These are phyloP conservation scores for Fraxinus greggii DNA, from an alignment of 305 asterid species.

Conservation along the genomic window DNA sequence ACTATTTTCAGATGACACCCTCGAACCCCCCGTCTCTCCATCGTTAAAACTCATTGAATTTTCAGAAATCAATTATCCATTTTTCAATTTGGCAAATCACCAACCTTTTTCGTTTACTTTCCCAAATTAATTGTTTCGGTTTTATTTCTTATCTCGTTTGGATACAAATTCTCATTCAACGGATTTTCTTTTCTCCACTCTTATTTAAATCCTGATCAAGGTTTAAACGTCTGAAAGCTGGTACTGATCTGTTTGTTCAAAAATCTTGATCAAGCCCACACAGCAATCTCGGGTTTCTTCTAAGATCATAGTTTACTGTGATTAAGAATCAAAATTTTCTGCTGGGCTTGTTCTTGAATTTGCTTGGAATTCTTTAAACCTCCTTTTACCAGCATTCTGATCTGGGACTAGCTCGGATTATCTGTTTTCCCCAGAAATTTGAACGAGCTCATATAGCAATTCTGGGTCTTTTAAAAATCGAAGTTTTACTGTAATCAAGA, in stretches of 20 bases:
- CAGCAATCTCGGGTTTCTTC: not conserved
- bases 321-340: not conserved
- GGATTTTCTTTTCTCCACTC: not conserved
- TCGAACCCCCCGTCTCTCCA: slow-evolving; percentile 3
- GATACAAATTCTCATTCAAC: not conserved
- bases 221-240: slow-evolving; percentile 8
- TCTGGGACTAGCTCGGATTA: slow-evolving; percentile 6
- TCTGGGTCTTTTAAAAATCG: not conserved
- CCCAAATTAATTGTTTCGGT: not conserved
- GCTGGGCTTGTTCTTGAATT: not conserved
- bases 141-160: not conserved
- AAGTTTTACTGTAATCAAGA: slow-evolving; percentile 1
- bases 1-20: not conserved
- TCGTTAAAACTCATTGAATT: slow-evolving; percentile 19
- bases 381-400: slow-evolving; percentile 5
- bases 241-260: slow-evolving; percentile 11
- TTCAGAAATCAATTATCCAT: slow-evolving; percentile 18
- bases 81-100: slow-evolving; percentile 1
- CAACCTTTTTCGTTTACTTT: slow-evolving; percentile 8
- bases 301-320: not conserved
- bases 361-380: slow-evolving; percentile 8
- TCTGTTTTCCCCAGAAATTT: not conserved
- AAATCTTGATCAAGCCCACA: slow-evolving; percentile 2
- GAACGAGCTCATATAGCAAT: slow-evolving; percentile 7
- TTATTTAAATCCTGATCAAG: not conserved